Evolutionary conservation across 2,329 filamentous ascomycete species (phyloP).

Genomic region (Calonectria pseudoreteaudii): DNA sequence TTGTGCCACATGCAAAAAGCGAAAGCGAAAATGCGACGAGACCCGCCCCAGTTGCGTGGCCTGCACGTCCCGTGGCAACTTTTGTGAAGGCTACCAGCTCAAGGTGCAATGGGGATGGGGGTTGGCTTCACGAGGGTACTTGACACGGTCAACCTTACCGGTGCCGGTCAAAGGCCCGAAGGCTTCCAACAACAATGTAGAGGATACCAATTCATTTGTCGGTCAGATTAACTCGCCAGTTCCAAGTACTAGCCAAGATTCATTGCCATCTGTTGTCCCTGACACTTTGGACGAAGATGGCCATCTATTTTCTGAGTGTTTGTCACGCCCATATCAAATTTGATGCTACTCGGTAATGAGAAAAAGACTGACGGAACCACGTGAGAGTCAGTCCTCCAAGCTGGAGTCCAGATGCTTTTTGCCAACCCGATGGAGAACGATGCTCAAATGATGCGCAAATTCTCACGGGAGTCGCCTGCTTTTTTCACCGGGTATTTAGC

Average conservation of each 20-base stretch:
- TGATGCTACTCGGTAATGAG: not conserved
- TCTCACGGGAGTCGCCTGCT: not conserved
- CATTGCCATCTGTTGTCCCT: not conserved
- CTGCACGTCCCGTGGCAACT: conserved; percentile 3
- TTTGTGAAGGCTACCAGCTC: not conserved
- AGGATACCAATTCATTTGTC: not conserved
- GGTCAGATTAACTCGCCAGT: not conserved
- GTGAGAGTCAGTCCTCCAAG: not conserved
- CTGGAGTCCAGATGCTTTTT: not conserved
- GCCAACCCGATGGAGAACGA: not conserved
- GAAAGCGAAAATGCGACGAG: conserved; percentile 41
- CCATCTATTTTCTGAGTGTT: not conserved
- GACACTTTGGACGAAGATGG: not conserved
- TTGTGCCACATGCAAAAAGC: conserved; percentile 39
- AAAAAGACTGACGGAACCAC: not conserved
- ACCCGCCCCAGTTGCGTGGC: conserved; percentile 34
- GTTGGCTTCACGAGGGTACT: not conserved
- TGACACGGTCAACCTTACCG: not conserved
- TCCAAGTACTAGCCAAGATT: not conserved
- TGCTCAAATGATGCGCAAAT: not conserved
- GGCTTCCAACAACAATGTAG: not conserved
- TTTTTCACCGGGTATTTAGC: not conserved
- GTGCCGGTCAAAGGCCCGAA: not conserved
- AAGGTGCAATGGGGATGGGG: not conserved
- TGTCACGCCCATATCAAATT: not conserved